A percentile compares a stretch with the other conserved stretches of the same genome.
These are phyloP conservation scores for Paxillus rubicundulus DNA, from an alignment of 768 basidiomycete genomes.

Conservation along the genomic window DNA sequence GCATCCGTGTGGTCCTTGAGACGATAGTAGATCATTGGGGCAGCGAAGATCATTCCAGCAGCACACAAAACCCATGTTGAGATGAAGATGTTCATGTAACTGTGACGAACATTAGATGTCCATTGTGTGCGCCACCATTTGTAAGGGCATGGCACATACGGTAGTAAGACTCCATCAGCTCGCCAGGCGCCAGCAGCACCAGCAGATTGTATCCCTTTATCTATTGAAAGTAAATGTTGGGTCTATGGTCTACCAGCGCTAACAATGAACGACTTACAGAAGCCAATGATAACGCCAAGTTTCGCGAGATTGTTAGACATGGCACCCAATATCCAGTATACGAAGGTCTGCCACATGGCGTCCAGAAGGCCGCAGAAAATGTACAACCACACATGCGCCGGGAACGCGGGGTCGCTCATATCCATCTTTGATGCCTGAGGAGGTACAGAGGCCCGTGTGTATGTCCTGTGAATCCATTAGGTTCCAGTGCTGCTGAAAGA, in stretches of 20 bases:
- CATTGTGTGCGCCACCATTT: not conserved
- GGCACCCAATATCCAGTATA: slow-evolving; percentile 82
- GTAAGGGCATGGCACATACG: slow-evolving; percentile 43
- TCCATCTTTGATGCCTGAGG: slow-evolving; percentile 50
- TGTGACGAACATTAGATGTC: slow-evolving; percentile 11
- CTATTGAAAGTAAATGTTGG: slow-evolving; percentile 29
- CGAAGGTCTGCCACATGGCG: slow-evolving; percentile 82
- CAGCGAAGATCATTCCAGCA: slow-evolving; percentile 59
- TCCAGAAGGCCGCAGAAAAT: slow-evolving; percentile 75
- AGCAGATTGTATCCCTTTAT: slow-evolving; percentile 75
- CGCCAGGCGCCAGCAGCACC: slow-evolving; percentile 74
- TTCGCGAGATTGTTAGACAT: slow-evolving; percentile 83
- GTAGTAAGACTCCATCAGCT: slow-evolving; percentile 57
- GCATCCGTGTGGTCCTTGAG: slow-evolving; percentile 59
- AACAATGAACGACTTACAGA: slow-evolving; percentile 52
- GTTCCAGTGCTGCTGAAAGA: not conserved
- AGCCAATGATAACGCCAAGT: slow-evolving; percentile 77
- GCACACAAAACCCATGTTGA: slow-evolving; percentile 74
- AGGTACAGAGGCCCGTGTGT: slow-evolving; percentile 54
- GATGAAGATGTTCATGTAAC: slow-evolving; percentile 68
- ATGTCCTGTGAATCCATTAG: slow-evolving; percentile 37
- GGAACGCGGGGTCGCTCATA: slow-evolving; percentile 53
- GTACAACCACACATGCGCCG: slow-evolving; percentile 57
- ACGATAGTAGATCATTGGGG: slow-evolving; percentile 72
- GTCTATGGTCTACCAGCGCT: not conserved